Percentiles rank a stretch among this genome's conserved stretches.
These are phyloP conservation scores for Saccharomyces paradoxus DNA, from an alignment of 805 yeast genomes.

Conservation along the genomic window DNA sequence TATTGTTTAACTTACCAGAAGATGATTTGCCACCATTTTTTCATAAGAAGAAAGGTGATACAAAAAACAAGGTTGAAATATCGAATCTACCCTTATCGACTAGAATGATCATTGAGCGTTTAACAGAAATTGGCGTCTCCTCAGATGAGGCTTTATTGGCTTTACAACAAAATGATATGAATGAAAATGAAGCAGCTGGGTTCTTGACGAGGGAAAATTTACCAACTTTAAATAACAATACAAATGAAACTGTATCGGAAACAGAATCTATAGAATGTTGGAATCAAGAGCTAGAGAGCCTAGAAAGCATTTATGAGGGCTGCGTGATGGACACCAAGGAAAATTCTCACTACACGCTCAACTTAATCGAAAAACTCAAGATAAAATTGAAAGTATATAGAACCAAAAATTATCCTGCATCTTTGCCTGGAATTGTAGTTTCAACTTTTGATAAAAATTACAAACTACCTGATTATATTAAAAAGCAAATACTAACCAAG, in stretches of 20 bases:
- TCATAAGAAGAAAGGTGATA: slow-evolving; percentile 47
- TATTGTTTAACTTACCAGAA: slow-evolving; percentile 83
- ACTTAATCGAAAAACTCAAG: slow-evolving; percentile 29
- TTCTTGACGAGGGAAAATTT: slow-evolving; percentile 36
- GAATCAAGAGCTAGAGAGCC: slow-evolving; percentile 68
- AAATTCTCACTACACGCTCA: slow-evolving; percentile 25
- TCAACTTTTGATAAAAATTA: slow-evolving; percentile 35
- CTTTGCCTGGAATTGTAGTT: slow-evolving; percentile 62
- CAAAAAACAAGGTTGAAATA: slow-evolving; percentile 48
- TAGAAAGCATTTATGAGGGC: slow-evolving; percentile 52
- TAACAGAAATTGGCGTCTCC: slow-evolving; percentile 64
- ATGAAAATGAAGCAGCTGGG: slow-evolving; percentile 47
- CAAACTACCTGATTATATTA: slow-evolving; percentile 63
- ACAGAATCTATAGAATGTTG: slow-evolving; percentile 44
- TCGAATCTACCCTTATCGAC: slow-evolving; percentile 32
- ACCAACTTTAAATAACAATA: slow-evolving; percentile 10
- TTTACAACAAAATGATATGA: slow-evolving; percentile 33
- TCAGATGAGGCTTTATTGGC: slow-evolving; percentile 51
- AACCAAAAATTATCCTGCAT: slow-evolving; percentile 51
- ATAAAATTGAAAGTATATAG: slow-evolving; percentile 35
- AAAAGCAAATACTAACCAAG: slow-evolving; percentile 44
- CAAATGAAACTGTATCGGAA: slow-evolving; percentile 8
- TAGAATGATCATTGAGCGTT: slow-evolving; percentile 48
- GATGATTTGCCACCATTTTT: slow-evolving; percentile 77
- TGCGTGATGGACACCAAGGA: slow-evolving; percentile 29